Evolutionary conservation across 116 monocot species (phyloP), one percentile per base, ranked within the genome.

Genomic region (Papilionanthe hybrid): DNA sequence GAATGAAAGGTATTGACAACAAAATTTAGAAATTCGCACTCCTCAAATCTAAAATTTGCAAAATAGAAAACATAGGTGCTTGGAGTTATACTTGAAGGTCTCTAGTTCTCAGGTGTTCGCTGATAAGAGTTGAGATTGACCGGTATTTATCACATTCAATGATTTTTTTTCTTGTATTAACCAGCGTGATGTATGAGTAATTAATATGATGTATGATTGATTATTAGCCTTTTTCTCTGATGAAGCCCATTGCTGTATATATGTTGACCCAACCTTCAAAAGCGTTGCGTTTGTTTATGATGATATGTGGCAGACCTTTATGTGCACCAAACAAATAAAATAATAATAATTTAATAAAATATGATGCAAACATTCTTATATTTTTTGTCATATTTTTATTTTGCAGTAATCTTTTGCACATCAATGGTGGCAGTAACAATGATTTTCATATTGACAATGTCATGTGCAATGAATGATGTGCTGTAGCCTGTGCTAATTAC

Each of bases 1-100:
- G 78, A 92, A 88, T 75, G 82, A 65, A 22, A 73, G 25, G 8
- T 72, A 41, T 42, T 81, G 42, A 82, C 45, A 4, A 49, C 7
- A 25, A 1, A 37, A 37, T 37, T 37, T 37, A 37, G 37, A 37
- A 37, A 37, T 37, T 37, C 4, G 37, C n/a, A 6, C 0, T 27
- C 27, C 27, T 65, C 27, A 65, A 65, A 53, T 53, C 15, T 53
- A 27, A 27, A 65, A 65, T 4, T 22, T 32, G 37, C 37, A 32
- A 5, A 69, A 69, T 29, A 69, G 37, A 15, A 41, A 15, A 69
- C 15, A 32, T 18, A 9, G n/a, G 22, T 69, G 32, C 37, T 32
- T 37, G 25, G 23, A 1, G 6, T 32, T 69, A 2, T 17, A 37
- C 13, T 12, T 4, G 5, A 15, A 29, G 69, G 32, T 32, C 25